Conservation (phyloP, 139 green algal species). For the Coelastrella sp. region DNA sequence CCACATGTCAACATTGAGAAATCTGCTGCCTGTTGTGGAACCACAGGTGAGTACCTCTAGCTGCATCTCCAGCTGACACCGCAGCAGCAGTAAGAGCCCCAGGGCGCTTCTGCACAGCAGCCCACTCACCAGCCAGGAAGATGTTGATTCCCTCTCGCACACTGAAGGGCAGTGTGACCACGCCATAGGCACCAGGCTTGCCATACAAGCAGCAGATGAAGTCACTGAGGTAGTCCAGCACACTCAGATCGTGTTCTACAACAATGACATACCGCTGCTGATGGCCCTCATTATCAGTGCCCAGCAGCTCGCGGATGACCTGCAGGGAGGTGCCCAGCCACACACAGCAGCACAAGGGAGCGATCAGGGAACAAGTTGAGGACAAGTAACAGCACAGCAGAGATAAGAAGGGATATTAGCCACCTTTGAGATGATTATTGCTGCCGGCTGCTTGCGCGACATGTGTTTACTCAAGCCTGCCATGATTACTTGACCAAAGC, state of each 20-base stretch:
- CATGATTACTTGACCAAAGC: no score
- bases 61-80: background rate
- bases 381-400: background rate
- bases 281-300: conserved; percentile 36
- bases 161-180: conserved; percentile 98
- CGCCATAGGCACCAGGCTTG: conserved; percentile 97
- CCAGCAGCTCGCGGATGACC: conserved; percentile 88
- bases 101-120: background rate
- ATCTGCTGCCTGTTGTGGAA: no score
- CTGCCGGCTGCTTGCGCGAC: no score
- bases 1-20: no score
- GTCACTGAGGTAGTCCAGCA: conserved; percentile 99
- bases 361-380: background rate
- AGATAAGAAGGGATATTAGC: background rate
- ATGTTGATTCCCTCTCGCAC: conserved; percentile 78
- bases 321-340: conserved; percentile 41
- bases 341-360: background rate
- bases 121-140: conserved; percentile 70
- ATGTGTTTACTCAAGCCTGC: no score
- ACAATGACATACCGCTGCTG: conserved; percentile 95
- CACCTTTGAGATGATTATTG: no score
- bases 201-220: conserved; percentile 99
- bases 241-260: conserved; percentile 96
- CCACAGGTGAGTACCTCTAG: no score
- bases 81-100: background rate